Percentiles rank a stretch among this genome's conserved stretches.
phyloP scores from a whole-genome alignment of 1,139 yeast genomes.

The Taphrina pruni region DNA sequence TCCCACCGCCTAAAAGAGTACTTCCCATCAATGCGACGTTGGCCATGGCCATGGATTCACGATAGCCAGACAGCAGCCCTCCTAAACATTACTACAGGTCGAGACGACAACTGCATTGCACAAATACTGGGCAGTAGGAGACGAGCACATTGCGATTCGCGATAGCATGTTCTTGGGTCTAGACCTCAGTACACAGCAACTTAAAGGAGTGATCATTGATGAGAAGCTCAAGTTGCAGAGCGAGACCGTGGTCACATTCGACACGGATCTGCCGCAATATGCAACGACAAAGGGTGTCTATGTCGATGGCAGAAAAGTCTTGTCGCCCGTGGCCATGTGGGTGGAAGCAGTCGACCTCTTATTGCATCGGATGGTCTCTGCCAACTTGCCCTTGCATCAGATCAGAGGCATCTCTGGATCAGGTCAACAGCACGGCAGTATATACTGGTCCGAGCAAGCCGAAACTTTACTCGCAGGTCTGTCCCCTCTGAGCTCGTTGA shows the following conservation, averaged over 20 bases:
- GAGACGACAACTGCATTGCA: too few species aligned
- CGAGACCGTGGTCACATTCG: constrained; percentile 75
- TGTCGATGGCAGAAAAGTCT: constrained; percentile 59
- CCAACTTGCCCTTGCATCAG: constrained; percentile 62
- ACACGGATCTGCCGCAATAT: constrained; percentile 60
- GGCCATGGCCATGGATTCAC: too few species aligned
- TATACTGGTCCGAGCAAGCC: constrained; percentile 66
- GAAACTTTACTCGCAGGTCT: constrained; percentile 11
- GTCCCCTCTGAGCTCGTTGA: constrained; percentile 49
- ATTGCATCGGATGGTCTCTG: constrained; percentile 61
- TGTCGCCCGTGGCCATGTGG: constrained; percentile 91
- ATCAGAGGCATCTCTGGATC: constrained; percentile 84
- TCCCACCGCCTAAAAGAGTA: too few species aligned
- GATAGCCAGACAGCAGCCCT: too few species aligned
- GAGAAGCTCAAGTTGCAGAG: constrained; percentile 60
- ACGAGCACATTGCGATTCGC: not conserved
- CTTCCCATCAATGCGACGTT: too few species aligned
- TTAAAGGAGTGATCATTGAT: constrained; percentile 74
- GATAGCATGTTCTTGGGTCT: constrained; percentile 61
- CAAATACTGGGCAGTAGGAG: too few species aligned
- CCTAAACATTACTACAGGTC: too few species aligned
- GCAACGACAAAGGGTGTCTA: constrained; percentile 66
- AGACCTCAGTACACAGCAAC: constrained; percentile 88
- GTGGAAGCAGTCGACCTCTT: constrained; percentile 77
- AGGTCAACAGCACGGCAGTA: constrained; percentile 92